Evolutionary conservation across 495 filamentous ascomycete genomes (phyloP).

Genomic region (Filosporella fistucella): DNA sequence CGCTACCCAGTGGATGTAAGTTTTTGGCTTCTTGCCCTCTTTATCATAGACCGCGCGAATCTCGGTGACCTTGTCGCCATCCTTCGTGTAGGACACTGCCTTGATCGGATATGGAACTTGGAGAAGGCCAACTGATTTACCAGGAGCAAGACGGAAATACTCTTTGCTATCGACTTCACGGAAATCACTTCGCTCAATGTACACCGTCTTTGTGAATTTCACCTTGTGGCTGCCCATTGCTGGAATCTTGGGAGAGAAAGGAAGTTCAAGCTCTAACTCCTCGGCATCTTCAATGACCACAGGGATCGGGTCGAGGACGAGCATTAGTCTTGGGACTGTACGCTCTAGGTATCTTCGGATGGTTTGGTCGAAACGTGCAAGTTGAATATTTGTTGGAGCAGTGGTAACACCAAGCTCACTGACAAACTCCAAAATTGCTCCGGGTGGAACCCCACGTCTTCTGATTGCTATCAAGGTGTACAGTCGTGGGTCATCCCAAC

Average conservation of each 20-base stretch:
- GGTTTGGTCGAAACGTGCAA: slow-evolving; percentile 62
- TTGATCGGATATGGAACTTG: slow-evolving; percentile 80
- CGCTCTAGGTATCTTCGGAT: slow-evolving; percentile 73
- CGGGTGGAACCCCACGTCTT: slow-evolving; percentile 75
- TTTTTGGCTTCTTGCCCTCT: slow-evolving; percentile 77
- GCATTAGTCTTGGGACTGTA: slow-evolving; percentile 74
- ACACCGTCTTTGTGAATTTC: slow-evolving; percentile 79
- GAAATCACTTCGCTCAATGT: slow-evolving; percentile 93
- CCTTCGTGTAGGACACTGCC: slow-evolving; percentile 70
- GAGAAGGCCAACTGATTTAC: slow-evolving; percentile 83
- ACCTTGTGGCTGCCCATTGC: slow-evolving; percentile 50
- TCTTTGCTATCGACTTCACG: slow-evolving; percentile 77
- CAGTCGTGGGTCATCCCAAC: slow-evolving; percentile 78
- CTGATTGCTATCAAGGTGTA: slow-evolving; percentile 76
- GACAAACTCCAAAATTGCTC: slow-evolving; percentile 74
- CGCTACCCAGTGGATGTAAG: slow-evolving; percentile 87
- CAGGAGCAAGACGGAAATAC: slow-evolving; percentile 91
- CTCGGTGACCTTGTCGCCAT: slow-evolving; percentile 68
- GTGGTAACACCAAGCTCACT: slow-evolving; percentile 79
- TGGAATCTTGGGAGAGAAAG: slow-evolving; percentile 65
- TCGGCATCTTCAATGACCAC: slow-evolving; percentile 69
- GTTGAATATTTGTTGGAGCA: slow-evolving; percentile 60
- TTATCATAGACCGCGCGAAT: slow-evolving; percentile 62
- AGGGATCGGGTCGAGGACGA: slow-evolving; percentile 67
- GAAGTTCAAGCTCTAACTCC: slow-evolving; percentile 54